Evolutionary conservation across 495 filamentous ascomycete genomes (phyloP).

Genomic region (Cryomyces minteri): DNA sequence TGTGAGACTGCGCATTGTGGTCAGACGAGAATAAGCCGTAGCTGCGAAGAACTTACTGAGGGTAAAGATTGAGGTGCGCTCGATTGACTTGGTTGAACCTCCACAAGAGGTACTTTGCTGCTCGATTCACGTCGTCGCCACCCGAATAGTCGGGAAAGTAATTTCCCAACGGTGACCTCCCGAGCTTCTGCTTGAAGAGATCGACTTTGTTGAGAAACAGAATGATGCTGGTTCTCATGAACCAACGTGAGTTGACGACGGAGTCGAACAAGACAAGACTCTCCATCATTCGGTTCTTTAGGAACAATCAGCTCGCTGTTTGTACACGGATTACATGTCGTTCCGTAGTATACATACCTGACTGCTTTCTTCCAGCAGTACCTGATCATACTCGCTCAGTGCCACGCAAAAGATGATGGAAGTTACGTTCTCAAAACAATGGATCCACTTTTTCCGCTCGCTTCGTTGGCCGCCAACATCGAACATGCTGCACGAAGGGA

Average conservation of each 20-base stretch:
- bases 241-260: constrained; percentile 97
- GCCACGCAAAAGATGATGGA: constrained; percentile 99
- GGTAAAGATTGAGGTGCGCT: constrained; percentile 89
- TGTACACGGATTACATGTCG: background rate
- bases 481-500: constrained; percentile 59
- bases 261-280: constrained; percentile 95
- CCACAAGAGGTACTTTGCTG: constrained; percentile 95
- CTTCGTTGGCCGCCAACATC: constrained; percentile 94
- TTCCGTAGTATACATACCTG: constrained; percentile 39
- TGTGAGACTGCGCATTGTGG: constrained; percentile 46
- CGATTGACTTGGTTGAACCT: constrained; percentile 97
- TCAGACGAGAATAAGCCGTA: background rate
- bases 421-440: constrained; percentile 98
- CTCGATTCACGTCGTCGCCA: constrained; percentile 92
- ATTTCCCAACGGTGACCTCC: constrained; percentile 68
- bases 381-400: constrained; percentile 95
- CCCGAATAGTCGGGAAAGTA: constrained; percentile 98
- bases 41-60: constrained; percentile 51
- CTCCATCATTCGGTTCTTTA: constrained; percentile 97
- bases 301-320: background rate
- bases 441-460: constrained; percentile 99
- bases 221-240: constrained; percentile 96
- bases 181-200: constrained; percentile 87
- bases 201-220: constrained; percentile 98
- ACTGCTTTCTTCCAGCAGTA: constrained; percentile 87